Base-by-base conservation (phyloP, 371 early-diverging fungal genomes). In the Dipsacomyces acuminosporus region DNA sequence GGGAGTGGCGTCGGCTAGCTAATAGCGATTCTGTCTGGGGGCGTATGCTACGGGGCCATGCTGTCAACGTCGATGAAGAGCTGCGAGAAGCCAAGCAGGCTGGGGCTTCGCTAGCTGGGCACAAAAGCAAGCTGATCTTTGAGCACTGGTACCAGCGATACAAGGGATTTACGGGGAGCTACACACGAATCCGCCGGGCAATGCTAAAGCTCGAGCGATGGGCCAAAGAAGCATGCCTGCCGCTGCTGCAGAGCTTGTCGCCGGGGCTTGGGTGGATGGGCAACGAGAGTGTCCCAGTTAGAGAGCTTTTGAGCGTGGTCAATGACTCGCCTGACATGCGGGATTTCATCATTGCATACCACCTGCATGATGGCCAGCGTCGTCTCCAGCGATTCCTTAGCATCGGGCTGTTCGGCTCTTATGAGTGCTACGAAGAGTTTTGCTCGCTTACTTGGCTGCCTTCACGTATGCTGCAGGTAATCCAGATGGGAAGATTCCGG, bases 391-490 rank as follows among this genome's bases (percentile, higher is more conserved):
- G 51, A 25, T 61, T 53, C 20, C 34, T 58, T 8, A 52, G 40
- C 0, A 45, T 21, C 18, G 61, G 63, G 8, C 23, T 67, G 26
- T 62, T 61, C 33, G 63, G 61, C 9, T 45, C 63, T 9, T 67
- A 62, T 45, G 54, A 62, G 35, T 62, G 62, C 44, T 58, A 62
- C 33, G 63, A 57, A 51, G 51, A 57, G 15, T 30, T 58, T 2
- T 67, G 63, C 22, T 67, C 63, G 17, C 54, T 62, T 8, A 53
- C 59, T 0, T 62, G 63, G 61, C 54, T 67, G 14, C 49, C 54
- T 6, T 67, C 66, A 19, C 49, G 69, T 7, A 67, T 67, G 69
- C 45, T 67, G 40, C 69, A 67, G 45, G 47, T 67, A n/a, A 40
- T 58, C 11, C 24, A 14, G 11, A 51, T 67, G 55, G 57, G 54